These are phyloP conservation scores for Suillus occidentalis DNA, from an alignment of 768 basidiomycete species.

Conservation along the genomic window DNA sequence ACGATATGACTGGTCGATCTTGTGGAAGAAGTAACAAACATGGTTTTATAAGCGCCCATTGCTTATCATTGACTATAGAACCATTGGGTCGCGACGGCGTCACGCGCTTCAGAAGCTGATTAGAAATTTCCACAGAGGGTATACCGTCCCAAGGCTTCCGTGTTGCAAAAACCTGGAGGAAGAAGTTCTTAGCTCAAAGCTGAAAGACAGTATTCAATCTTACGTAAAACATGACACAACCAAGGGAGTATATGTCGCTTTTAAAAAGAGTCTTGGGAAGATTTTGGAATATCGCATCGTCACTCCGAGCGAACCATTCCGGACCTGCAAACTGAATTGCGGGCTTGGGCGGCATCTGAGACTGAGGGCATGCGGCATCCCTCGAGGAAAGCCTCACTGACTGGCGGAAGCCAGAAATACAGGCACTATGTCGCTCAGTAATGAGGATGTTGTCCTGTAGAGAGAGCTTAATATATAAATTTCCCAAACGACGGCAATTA, in stretches of 20 bases:
- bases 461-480: neutral
- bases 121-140: neutral
- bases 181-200: neutral
- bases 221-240: neutral
- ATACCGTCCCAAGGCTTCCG: neutral
- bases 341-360: neutral
- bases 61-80: neutral
- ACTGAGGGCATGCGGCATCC: neutral
- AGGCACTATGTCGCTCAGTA: neutral
- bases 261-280: constrained; percentile 1
- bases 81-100: neutral
- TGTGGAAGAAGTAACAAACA: neutral
- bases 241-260: neutral
- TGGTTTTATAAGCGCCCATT: neutral
- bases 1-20: neutral
- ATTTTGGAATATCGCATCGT: neutral
- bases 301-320: neutral
- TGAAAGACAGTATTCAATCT: neutral
- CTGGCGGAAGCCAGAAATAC: constrained; percentile 1
- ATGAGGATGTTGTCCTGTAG: constrained; percentile 3
- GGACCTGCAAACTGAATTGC: neutral
- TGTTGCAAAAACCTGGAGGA: neutral
- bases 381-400: neutral
- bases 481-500: too few species aligned
- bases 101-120: neutral